phyloP scores from a whole-genome alignment of 2,329 filamentous ascomycete genomes.

The Fusarium aywerte region DNA sequence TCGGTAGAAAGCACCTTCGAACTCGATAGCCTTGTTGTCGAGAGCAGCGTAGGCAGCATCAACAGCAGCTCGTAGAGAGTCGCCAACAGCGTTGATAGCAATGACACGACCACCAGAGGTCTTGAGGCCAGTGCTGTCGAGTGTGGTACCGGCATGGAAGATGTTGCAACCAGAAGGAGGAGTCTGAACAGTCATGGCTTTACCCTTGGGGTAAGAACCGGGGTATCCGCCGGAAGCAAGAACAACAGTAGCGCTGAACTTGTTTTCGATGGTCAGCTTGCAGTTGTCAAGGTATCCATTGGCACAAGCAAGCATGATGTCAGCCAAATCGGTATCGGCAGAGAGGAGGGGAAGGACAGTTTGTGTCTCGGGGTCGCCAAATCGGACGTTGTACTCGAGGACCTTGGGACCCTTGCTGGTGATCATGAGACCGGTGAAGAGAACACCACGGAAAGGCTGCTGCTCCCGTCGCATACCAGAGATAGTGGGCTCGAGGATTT shows the following conservation, averaged over 20 bases:
- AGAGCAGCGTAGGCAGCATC: conserved; percentile 89
- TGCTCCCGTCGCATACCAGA: conserved; percentile 87
- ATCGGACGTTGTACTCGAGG: conserved; percentile 90
- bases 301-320: conserved; percentile 85
- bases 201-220: conserved; percentile 84
- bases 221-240: conserved; percentile 93
- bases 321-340: conserved; percentile 81
- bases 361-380: conserved; percentile 90
- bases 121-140: conserved; percentile 71
- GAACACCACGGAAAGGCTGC: conserved; percentile 76
- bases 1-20: conserved; percentile 90
- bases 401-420: conserved; percentile 81
- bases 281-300: conserved; percentile 78
- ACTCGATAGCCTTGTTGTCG: conserved; percentile 73
- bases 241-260: conserved; percentile 91
- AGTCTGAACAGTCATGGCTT: conserved; percentile 61
- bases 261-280: conserved; percentile 72
- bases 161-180: conserved; percentile 67
- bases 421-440: conserved; percentile 96
- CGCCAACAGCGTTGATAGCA: conserved; percentile 81
- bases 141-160: conserved; percentile 91
- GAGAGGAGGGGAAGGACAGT: conserved; percentile 81
- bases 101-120: conserved; percentile 93
- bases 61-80: conserved; percentile 82
- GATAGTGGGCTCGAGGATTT: conserved; percentile 89